These are phyloP conservation scores for Clonostachys byssicola DNA, from an alignment of 2,329 filamentous ascomycete species.

Conservation along the genomic window DNA sequence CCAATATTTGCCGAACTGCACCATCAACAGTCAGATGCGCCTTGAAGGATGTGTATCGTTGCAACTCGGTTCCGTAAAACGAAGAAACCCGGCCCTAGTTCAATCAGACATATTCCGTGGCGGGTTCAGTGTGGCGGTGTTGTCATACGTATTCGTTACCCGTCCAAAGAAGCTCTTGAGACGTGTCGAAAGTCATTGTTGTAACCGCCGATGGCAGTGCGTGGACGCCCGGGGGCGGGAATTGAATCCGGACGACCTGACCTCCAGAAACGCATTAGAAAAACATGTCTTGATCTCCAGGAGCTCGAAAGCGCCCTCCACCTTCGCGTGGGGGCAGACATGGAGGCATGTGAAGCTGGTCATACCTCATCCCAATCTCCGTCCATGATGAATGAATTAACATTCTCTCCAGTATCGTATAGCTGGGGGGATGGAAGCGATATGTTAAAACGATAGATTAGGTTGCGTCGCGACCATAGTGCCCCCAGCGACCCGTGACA, in stretches of 20 bases:
- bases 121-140: no score
- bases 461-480: no score
- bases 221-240: conserved; percentile 73
- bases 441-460: no score
- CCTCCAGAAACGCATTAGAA: not conserved
- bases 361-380: conserved; percentile 65
- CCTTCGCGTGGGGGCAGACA: not conserved
- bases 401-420: conserved; percentile 28
- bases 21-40: conserved; percentile 73
- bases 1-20: conserved; percentile 79
- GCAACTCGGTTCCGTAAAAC: conserved; percentile 80
- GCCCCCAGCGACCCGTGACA: no score
- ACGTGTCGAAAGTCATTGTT: conserved; percentile 83
- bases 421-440: conserved; percentile 9
- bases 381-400: conserved; percentile 49
- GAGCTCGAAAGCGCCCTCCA: not conserved
- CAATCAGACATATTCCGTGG: not conserved
- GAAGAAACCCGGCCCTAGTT: conserved; percentile 79
- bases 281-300: not conserved
- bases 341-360: conserved; percentile 4
- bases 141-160: conserved; percentile 80
- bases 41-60: conserved; percentile 86
- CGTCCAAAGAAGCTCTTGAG: conserved; percentile 87
- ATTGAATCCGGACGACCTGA: conserved; percentile 75
- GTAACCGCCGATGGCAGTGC: conserved; percentile 67